Evolutionary conservation across 2,329 filamentous ascomycete species (phyloP), one percentile per base, ranked within the genome.

Genomic region (Pseudogymnoascus sp.): DNA sequence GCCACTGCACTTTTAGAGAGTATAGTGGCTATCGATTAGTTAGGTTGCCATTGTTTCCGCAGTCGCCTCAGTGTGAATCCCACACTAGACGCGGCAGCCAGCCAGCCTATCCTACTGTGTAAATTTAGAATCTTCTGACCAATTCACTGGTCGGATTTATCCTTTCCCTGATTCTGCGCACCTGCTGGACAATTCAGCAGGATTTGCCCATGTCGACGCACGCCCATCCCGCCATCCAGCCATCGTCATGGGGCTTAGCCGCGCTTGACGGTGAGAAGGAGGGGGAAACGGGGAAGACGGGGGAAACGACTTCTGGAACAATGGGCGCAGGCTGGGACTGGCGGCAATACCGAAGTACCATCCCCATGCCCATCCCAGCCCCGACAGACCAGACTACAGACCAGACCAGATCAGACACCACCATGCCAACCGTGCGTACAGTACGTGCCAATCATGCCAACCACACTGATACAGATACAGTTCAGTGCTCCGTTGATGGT

Each of bases 251-350:
- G 46, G 46, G 46, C 46, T 53, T 53, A 53, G 46, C 46, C 46
- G 46, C 46, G 46, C 46, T 53, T 53, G 46, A 53, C 46, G 46
- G 46, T 53, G 46, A 53, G 15, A 7, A 9, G 15, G 46, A 31
- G 46, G 46, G 46, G 46, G 29, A 53, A 53, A n/a, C 11, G 21
- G 19, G 42, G 42, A 13, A 13, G 9, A 40, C 37, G 19, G 44
- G 46, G 46, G 46, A 53, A 53, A 53, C 46, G 46, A 53, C 46
- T 53, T 53, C 46, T 53, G 46, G 46, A 53, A 53, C 46, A 53
- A 31, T 53, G 46, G 46, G 26, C 46, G 26, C 46, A 53, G 46
- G 26, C 46, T 53, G 46, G 38, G 26, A 31, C 46, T 53, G 46
- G 46, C 46, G 46, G 46, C 46, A 53, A 53, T 53, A 31, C 46